Evolutionary conservation across 1,284 basidiomycete genomes (phyloP).

Genomic region (Boletus albobrunnescens): DNA sequence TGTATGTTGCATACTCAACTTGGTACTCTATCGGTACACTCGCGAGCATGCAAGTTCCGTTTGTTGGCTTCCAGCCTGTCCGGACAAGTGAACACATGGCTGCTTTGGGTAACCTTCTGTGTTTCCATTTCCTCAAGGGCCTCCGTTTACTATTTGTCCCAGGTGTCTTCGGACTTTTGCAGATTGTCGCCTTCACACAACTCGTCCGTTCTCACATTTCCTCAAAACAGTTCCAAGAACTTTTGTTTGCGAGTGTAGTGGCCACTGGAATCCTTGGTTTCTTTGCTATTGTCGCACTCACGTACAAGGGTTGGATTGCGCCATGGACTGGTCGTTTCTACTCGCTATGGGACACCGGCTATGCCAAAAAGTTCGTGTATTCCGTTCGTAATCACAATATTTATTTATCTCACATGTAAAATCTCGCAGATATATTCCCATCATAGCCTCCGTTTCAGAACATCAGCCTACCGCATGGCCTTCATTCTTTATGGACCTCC

Average conservation of each 20-base stretch:
- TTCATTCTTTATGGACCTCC: slow-evolving; percentile 98
- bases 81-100: slow-evolving; percentile 99
- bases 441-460: slow-evolving; percentile 99
- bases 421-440: slow-evolving; percentile 78
- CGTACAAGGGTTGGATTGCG: slow-evolving; percentile 94
- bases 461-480: slow-evolving; percentile 99
- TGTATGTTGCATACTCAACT: slow-evolving; percentile 94
- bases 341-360: slow-evolving; percentile 98
- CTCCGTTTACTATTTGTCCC: slow-evolving; percentile 6
- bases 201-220: slow-evolving; percentile 87
- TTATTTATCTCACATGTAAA: slow-evolving; percentile 8
- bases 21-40: slow-evolving; percentile 99
- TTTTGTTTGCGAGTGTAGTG: slow-evolving; percentile 71
- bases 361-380: slow-evolving; percentile 83
- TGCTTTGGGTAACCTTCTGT: slow-evolving; percentile 66
- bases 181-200: slow-evolving; percentile 93
- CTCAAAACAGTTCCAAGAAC: slow-evolving; percentile 87
- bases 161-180: slow-evolving; percentile 95
- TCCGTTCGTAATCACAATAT: not conserved
- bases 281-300: slow-evolving; percentile 71
- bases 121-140: not conserved
- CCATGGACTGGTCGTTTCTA: slow-evolving; percentile 99
- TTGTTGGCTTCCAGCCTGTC: slow-evolving; percentile 99
- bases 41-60: slow-evolving; percentile 98
- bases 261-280: slow-evolving; percentile 72